phyloP scores from a whole-genome alignment of 768 basidiomycete genomes.

The Sarcomyxa edulis region DNA sequence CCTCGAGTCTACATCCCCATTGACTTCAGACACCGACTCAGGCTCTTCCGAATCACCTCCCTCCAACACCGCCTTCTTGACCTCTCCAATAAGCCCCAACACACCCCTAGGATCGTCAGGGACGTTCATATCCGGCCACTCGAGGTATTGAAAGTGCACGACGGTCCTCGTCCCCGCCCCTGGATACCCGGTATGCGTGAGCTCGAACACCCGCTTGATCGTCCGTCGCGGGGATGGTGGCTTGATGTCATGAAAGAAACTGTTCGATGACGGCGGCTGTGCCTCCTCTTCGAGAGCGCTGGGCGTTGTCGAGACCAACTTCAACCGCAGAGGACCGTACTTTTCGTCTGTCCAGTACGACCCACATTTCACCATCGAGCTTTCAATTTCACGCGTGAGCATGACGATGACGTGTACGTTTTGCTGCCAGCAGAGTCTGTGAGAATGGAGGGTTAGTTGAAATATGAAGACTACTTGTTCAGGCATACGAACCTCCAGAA shows the following conservation, averaged over 20 bases:
- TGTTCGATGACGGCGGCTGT: too few relatives aligned
- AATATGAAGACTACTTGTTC: background rate
- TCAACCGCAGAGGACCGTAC: conserved; percentile 70
- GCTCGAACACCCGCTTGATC: conserved; percentile 62
- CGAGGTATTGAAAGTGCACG: conserved; percentile 86
- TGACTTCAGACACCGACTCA: conserved; percentile 9
- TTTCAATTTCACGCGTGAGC: conserved; percentile 91
- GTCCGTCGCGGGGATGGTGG: conserved; percentile 12
- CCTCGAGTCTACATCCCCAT: conserved; percentile 39
- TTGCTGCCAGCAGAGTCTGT: conserved; percentile 88
- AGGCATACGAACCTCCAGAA: conserved; percentile 91
- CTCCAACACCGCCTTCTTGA: conserved; percentile 37
- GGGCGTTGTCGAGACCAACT: conserved; percentile 17
- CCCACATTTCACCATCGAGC: conserved; percentile 85
- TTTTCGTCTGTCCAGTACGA: conserved; percentile 73
- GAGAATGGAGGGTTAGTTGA: background rate
- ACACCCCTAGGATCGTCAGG: conserved; percentile 78
- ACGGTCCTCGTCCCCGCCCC: conserved; percentile 58
- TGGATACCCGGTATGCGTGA: conserved; percentile 60
- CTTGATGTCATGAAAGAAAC: background rate
- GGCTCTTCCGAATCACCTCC: conserved; percentile 1
- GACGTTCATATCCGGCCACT: conserved; percentile 97
- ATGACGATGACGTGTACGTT: conserved; percentile 94
- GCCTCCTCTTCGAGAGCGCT: background rate
- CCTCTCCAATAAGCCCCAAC: conserved; percentile 66